Base-by-base conservation (phyloP, 2,329 filamentous ascomycete genomes). In the Allantophomopsis cytisporea region DNA sequence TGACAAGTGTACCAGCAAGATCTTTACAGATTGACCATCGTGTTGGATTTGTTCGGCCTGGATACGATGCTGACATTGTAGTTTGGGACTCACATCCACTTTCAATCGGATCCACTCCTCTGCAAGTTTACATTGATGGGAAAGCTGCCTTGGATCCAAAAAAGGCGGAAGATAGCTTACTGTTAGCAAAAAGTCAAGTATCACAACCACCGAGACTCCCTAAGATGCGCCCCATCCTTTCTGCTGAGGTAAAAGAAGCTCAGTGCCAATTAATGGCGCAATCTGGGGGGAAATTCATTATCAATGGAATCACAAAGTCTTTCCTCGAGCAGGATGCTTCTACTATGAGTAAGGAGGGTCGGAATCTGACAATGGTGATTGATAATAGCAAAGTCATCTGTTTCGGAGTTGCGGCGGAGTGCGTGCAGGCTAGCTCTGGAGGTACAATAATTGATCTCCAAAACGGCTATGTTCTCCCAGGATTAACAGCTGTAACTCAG, bases 1-100 rank as follows among this genome's bases (percentile, higher is more conserved):
- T 69, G 5, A 68, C 64, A 0, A 66, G 62, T 3, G 54, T 65
- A 2, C 65, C 66, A 4, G 65, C 66, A 4, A 57, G 54, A 10
- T 60, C 63, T 2, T 48, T 68, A 2, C 59, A 63, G 28, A 53
- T 65, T 18, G 58, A 59, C 35, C 53, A 64, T 41, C 59, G 65
- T 2, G 56, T 69, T 3, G 66, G 66, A 2, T 66, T 61, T 41
- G 54, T 54, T 7, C 57, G 58, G 12, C 47, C 60, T 3, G 64
- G 66, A 4, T 69, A 65, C 41, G 67, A 71, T 47, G 67, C 65
- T 12, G 66, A 71, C 41, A 46, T 70, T 21, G 66, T 66, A 4
- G 54, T 69, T 4, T 69, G 65, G 66, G 60, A 69, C 41, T 58
- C 58, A 0, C 64, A 69, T 43, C 66, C 66, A 2, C 54, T 69